Conservation (phyloP, 257 asterid species). For the Solanum pimpinellifolium region DNA sequence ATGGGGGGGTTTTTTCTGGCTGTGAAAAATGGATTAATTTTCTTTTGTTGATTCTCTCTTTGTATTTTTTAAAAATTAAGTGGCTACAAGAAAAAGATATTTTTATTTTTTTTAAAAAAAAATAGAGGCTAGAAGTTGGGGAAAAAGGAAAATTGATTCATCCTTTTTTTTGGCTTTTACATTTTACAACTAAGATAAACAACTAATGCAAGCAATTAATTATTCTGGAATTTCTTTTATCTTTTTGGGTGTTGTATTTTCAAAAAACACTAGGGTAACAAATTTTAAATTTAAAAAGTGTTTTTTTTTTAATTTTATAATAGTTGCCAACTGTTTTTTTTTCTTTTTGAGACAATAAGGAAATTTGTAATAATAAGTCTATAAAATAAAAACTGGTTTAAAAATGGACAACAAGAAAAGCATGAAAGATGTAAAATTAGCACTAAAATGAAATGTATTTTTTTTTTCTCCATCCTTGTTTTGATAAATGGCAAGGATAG, state of each 20-base stretch:
- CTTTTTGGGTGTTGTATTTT: background rate
- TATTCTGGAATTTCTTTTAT: background rate
- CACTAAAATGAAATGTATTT: background rate
- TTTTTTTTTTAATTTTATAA: background rate
- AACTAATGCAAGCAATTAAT: background rate
- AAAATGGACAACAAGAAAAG: background rate
- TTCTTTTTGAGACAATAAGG: background rate
- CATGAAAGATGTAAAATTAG: background rate
- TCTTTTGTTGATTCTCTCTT: background rate
- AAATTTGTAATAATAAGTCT: background rate
- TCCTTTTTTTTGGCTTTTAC: background rate
- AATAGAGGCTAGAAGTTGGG: background rate
- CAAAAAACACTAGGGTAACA: background rate
- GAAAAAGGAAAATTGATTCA: background rate
- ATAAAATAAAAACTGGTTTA: background rate
- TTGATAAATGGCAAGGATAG: background rate
- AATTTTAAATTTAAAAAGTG: background rate
- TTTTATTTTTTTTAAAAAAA: background rate
- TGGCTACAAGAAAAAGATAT: background rate
- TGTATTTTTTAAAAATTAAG: background rate
- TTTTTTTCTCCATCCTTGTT: background rate
- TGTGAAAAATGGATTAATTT: background rate
- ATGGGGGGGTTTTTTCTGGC: background rate
- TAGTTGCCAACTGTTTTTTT: background rate
- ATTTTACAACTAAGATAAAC: background rate